Evolutionary conservation across 1,139 yeast species (phyloP).

Genomic region (Wickerhamomyces sp.): DNA sequence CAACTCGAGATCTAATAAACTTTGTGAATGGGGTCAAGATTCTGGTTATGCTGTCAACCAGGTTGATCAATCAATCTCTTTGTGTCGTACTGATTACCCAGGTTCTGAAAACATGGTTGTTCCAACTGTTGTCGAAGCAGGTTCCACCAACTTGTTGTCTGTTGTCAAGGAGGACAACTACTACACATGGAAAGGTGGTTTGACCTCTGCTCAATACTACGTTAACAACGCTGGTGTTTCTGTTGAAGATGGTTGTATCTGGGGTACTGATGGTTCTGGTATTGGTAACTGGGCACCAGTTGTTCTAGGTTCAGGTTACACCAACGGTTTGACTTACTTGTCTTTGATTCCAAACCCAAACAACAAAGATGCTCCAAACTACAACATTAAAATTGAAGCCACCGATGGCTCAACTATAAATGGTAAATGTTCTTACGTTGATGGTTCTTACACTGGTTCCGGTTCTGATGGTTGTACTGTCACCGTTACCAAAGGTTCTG

Average conservation of each 20-base stretch:
- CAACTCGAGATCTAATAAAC: slow-evolving; percentile 49
- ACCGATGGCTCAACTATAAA: slow-evolving; percentile 43
- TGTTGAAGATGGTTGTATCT: slow-evolving; percentile 66
- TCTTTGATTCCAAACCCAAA: slow-evolving; percentile 82
- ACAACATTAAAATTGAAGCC: slow-evolving; percentile 65
- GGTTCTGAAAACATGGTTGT: slow-evolving; percentile 86
- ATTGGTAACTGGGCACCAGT: slow-evolving; percentile 86
- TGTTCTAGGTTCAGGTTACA: slow-evolving; percentile 70
- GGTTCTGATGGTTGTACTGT: slow-evolving; percentile 78
- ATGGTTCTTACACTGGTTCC: slow-evolving; percentile 56
- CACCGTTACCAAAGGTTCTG: slow-evolving; percentile 60
- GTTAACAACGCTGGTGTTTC: slow-evolving; percentile 79
- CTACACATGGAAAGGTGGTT: slow-evolving; percentile 60
- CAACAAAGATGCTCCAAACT: slow-evolving; percentile 57
- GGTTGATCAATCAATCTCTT: slow-evolving; percentile 54
- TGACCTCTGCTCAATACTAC: slow-evolving; percentile 73
- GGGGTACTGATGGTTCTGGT: slow-evolving; percentile 64
- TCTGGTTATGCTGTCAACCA: slow-evolving; percentile 56
- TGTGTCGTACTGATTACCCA: slow-evolving; percentile 86
- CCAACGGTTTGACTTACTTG: slow-evolving; percentile 58
- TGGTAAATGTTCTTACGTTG: slow-evolving; percentile 61
- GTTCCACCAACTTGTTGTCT: slow-evolving; percentile 51
- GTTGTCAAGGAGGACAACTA: slow-evolving; percentile 61
- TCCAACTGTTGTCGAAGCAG: slow-evolving; percentile 66
- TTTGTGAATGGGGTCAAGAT: slow-evolving; percentile 75